phyloP scores from a whole-genome alignment of 1,284 basidiomycete genomes.

The Earliella scabrosa region DNA sequence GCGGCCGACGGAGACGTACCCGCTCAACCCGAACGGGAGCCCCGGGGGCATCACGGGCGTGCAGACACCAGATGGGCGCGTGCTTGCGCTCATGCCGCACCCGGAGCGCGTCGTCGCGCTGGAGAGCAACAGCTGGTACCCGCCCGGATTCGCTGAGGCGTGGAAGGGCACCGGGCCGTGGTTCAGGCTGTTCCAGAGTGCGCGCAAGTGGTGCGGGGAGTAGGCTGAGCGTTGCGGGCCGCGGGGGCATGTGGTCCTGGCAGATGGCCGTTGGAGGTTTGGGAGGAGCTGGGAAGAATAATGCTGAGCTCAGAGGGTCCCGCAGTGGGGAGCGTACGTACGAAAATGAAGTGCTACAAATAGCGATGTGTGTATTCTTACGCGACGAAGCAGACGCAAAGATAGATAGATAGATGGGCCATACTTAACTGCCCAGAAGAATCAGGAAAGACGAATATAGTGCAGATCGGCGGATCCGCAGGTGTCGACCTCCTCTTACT shows the following conservation, averaged over 20 bases:
- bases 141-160: slow-evolving; percentile 52
- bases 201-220: slow-evolving; percentile 60
- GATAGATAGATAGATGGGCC: background rate
- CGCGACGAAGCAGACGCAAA: background rate
- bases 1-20: slow-evolving; percentile 75
- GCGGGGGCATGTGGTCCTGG: background rate
- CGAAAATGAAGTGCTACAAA: background rate
- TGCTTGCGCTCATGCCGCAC: slow-evolving; percentile 96
- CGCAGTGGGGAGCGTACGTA: no score
- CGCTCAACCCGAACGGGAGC: slow-evolving; percentile 96
- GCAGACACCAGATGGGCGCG: slow-evolving; percentile 83
- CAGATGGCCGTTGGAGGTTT: no score
- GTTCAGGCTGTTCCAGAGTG: slow-evolving; percentile 96
- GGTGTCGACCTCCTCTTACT: no score
- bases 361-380: slow-evolving; percentile 5
- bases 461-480: no score
- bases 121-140: slow-evolving; percentile 90
- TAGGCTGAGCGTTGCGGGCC: slow-evolving; percentile 1
- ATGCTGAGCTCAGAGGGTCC: no score
- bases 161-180: slow-evolving; percentile 87
- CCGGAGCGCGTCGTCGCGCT: slow-evolving; percentile 81
- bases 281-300: no score
- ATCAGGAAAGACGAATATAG: no score
- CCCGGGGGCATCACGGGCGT: slow-evolving; percentile 89
- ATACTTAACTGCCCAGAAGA: no score